Evolutionary conservation across 176 grass and related monocot species (phyloP).

Genomic region (Lolium rigidum): DNA sequence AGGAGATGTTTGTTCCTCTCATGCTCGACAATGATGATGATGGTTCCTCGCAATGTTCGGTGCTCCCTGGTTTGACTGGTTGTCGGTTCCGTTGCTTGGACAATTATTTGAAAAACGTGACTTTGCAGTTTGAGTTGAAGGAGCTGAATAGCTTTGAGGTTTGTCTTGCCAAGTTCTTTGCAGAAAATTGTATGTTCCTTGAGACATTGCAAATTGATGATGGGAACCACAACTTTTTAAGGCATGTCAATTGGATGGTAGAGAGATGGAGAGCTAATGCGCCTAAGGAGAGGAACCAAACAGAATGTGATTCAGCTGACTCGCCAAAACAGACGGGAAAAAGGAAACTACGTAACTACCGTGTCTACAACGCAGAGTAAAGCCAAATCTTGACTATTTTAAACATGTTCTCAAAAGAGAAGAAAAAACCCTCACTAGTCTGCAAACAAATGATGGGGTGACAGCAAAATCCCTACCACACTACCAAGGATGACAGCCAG

Average conservation of each 20-base stretch:
- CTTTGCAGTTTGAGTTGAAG: conserved; percentile 7
- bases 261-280: not conserved
- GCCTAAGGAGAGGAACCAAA: not conserved
- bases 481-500: too few relatives aligned
- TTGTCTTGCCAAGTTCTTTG: conserved; percentile 14
- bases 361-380: not conserved
- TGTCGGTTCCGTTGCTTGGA: not conserved
- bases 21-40: not conserved
- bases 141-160: conserved; percentile 10
- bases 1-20: not conserved
- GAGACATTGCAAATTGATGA: not conserved
- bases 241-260: not conserved
- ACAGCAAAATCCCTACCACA: too few relatives aligned
- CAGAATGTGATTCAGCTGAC: not conserved
- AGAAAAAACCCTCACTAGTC: too few relatives aligned
- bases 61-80: not conserved
- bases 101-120: conserved; percentile 15
- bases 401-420: not conserved
- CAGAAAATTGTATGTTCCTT: conserved; percentile 5
- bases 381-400: not conserved
- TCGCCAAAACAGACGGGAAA: not conserved
- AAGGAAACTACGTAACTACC: not conserved
- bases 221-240: not conserved
- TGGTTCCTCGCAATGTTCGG: not conserved
- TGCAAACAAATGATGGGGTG: too few relatives aligned